Percentiles rank a stretch among this genome's conserved stretches.
phyloP scores from a whole-genome alignment of 345 rosid genomes.

The Eucalyptus regnans region DNA sequence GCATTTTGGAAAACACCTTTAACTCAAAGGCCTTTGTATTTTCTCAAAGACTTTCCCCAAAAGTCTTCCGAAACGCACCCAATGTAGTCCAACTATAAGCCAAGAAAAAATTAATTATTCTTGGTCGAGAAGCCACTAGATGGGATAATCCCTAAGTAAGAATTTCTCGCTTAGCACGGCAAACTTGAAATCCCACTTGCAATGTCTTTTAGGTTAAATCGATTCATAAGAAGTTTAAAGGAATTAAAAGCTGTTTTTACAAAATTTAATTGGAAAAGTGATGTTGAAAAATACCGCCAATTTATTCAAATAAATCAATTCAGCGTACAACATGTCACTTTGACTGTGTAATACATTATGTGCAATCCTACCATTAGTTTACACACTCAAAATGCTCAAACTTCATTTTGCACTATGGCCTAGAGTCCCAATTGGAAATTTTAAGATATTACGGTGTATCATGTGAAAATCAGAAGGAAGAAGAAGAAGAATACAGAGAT shows the following conservation, averaged over 20 bases:
- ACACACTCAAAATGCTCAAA: neutral
- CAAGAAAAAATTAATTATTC: no score
- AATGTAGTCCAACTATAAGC: neutral
- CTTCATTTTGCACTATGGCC: neutral
- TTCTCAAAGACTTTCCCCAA: no score
- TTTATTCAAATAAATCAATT: neutral
- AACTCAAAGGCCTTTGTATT: no score
- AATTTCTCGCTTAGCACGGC: neutral
- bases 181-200: neutral
- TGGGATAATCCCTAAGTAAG: neutral
- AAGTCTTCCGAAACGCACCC: no score
- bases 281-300: neutral
- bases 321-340: neutral
- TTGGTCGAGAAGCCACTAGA: neutral
- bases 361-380: neutral
- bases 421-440: neutral
- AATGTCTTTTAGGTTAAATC: neutral
- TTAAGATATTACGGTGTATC: neutral
- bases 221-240: neutral
- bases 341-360: neutral
- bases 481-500: no score
- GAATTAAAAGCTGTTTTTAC: neutral
- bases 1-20: no score
- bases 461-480: no score
- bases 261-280: neutral